phyloP scores from a whole-genome alignment of 1,284 basidiomycete genomes.

The Leccinum huronense region DNA sequence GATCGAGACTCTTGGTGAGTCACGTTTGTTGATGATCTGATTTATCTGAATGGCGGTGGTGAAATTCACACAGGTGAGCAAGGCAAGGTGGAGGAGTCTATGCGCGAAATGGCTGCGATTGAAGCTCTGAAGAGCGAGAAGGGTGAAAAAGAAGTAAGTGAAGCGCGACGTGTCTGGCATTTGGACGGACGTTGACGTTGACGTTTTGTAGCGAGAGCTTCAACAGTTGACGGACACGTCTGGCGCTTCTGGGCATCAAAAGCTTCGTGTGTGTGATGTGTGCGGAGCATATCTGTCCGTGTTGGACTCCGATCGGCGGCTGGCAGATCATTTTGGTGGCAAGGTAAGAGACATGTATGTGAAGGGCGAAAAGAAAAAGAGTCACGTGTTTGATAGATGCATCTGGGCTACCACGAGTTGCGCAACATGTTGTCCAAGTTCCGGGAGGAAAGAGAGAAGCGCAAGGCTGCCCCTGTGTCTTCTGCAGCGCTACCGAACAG shows the following conservation, averaged over 20 bases:
- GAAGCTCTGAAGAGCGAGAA: constrained; percentile 98
- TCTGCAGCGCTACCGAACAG: constrained; percentile 29
- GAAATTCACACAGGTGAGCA: constrained; percentile 68
- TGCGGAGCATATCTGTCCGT: constrained; percentile 99
- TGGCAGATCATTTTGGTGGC: constrained; percentile 99
- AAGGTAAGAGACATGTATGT: constrained; percentile 61
- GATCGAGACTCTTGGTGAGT: constrained; percentile 88
- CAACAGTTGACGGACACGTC: constrained; percentile 97
- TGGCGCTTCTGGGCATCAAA: constrained; percentile 98
- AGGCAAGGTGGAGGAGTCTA: constrained; percentile 97
- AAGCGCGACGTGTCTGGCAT: background rate
- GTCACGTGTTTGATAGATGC: constrained; percentile 69
- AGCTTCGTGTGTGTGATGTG: constrained; percentile 98
- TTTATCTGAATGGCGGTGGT: constrained; percentile 13
- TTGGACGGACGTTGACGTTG: constrained; percentile 5
- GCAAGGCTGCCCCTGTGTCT: constrained; percentile 58
- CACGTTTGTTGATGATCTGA: constrained; percentile 15
- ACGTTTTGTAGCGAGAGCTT: constrained; percentile 70
- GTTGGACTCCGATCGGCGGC: constrained; percentile 95
- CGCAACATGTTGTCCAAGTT: constrained; percentile 91
- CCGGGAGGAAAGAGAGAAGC: constrained; percentile 83
- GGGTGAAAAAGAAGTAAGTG: constrained; percentile 85
- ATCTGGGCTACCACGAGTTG: constrained; percentile 96
- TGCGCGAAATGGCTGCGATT: constrained; percentile 95
- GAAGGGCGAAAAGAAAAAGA: constrained; percentile 18